Base-by-base conservation (phyloP, 2,329 filamentous ascomycete genomes). In the Beauveria pseudobassiana region DNA sequence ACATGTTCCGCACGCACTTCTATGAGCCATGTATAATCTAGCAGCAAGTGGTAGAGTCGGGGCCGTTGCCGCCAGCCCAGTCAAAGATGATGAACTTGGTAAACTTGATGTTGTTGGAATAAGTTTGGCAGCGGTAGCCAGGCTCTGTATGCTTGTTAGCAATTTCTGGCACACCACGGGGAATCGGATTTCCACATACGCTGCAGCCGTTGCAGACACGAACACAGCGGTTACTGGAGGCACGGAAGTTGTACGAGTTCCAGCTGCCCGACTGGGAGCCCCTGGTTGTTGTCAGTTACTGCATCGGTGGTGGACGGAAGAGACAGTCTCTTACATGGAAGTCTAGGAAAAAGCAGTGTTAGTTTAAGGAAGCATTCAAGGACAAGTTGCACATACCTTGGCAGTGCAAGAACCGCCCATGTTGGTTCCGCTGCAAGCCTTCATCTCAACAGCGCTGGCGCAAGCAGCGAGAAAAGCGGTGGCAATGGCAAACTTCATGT, bases 31-130 rank as follows among this genome's bases (percentile, higher is more conserved):
- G 16, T 38, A 3, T 9, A 30, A 9, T 20, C 9, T 63, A 63
- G 56, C 61, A 63, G 61, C 61, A 63, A 9, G 61, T 63, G 43
- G 61, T 55, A 6, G 55, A 18, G 16, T 59, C 61, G 34, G 66
- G 61, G 28, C 52, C 63, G 57, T 63, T 56, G 50, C 59, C 61
- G 20, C 52, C 56, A 14, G 52, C 65, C 55, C 61, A 58, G 62
- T 63, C 62, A 40, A 64, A 61, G 58, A 64, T 55, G 63, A 63
- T 64, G 45, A 64, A 60, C 43, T 59, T 60, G 56, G 38, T 64
- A 45, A 63, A 63, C 43, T 50, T 55, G 50, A 63, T 62, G 54
- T 62, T 60, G 61, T 63, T 63, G 34, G 61, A 63, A 50, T 63
- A 63, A 30, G 28, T 59, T 46, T 59, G 56, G 56, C 56, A 59